A percentile compares a stretch with the other conserved stretches of the same genome.
These are phyloP conservation scores for Russula earlei DNA, from an alignment of 768 basidiomycete species.

Conservation along the genomic window DNA sequence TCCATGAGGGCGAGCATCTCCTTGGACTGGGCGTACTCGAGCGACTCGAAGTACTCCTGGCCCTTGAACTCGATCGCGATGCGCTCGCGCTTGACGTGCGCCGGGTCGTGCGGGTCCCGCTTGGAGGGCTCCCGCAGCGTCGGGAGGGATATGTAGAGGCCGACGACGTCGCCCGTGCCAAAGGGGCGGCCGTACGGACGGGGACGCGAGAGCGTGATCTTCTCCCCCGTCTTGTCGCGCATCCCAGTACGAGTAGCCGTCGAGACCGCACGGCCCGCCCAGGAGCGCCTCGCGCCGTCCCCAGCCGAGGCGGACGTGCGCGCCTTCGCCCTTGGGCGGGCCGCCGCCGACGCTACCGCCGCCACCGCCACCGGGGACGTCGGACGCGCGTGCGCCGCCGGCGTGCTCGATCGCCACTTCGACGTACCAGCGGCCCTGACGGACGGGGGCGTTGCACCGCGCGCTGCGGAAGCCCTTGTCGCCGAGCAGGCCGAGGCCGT, in stretches of 20 bases:
- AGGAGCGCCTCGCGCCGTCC: constrained; percentile 87
- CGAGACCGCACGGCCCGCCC: constrained; percentile 86
- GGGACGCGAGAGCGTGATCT: constrained; percentile 75
- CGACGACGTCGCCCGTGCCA: constrained; percentile 78
- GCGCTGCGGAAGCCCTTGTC: constrained; percentile 88
- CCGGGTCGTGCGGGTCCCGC: constrained; percentile 68
- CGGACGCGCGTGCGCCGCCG: constrained; percentile 49
- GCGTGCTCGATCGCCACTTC: constrained; percentile 76
- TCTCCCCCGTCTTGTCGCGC: constrained; percentile 89
- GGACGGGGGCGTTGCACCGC: constrained; percentile 79
- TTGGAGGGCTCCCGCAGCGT: constrained; percentile 45
- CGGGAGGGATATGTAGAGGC: constrained; percentile 89
- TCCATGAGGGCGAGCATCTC: constrained; percentile 92
- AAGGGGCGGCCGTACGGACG: constrained; percentile 69
- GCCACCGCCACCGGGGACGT: too few relatives aligned
- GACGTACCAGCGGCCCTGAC: constrained; percentile 90
- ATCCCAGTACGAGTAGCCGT: constrained; percentile 90
- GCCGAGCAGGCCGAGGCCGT: constrained; percentile 67
- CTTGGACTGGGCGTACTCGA: constrained; percentile 81
- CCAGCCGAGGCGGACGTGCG: constrained; percentile 88
- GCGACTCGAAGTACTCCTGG: constrained; percentile 92
- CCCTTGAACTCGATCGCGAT: constrained; percentile 93
- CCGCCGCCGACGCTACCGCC: too few relatives aligned
- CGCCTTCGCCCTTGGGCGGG: constrained; percentile 38
- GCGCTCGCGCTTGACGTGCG: constrained; percentile 77